Percentiles rank a stretch among this genome's conserved stretches.
Conservation (phyloP, 768 basidiomycete genomes). For the Lentinula sp. region DNA sequence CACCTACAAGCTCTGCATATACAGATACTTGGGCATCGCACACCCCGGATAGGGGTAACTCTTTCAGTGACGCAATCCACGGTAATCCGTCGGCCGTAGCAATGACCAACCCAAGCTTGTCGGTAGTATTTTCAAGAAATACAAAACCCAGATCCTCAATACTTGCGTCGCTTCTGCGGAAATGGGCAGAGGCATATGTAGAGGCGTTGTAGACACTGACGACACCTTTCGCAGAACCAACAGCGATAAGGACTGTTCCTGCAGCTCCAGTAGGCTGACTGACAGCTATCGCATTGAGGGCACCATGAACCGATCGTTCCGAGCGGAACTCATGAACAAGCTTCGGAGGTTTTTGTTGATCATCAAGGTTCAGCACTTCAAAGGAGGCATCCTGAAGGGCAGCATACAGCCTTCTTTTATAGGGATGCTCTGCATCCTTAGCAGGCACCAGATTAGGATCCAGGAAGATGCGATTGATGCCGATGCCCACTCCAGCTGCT, state of each 20-base stretch:
- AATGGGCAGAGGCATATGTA: neutral
- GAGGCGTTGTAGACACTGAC: conserved; percentile 1
- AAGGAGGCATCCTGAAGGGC: conserved; percentile 52
- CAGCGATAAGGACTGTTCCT: neutral
- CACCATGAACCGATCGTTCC: conserved; percentile 10
- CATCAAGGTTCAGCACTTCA: conserved; percentile 48
- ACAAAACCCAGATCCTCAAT: conserved; percentile 44
- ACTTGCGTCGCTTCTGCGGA: conserved; percentile 33
- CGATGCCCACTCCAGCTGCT: conserved; percentile 24
- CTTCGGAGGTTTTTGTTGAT: conserved; percentile 16
- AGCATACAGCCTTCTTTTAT: conserved; percentile 42
- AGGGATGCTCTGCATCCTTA: conserved; percentile 39
- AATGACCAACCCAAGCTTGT: neutral
- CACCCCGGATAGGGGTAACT: conserved; percentile 13
- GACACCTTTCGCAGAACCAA: neutral
- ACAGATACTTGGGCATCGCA: conserved; percentile 44
- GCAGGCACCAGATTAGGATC: conserved; percentile 12
- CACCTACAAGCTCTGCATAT: conserved; percentile 60
- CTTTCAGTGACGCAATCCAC: conserved; percentile 12
- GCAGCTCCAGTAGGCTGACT: conserved; percentile 20
- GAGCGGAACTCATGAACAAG: conserved; percentile 22
- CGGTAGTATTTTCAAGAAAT: neutral
- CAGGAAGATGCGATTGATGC: conserved; percentile 38
- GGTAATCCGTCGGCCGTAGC: conserved; percentile 4
- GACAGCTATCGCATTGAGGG: conserved; percentile 40